phyloP scores from a whole-genome alignment of 176 grass and related monocot species.

The Avena sativa region DNA sequence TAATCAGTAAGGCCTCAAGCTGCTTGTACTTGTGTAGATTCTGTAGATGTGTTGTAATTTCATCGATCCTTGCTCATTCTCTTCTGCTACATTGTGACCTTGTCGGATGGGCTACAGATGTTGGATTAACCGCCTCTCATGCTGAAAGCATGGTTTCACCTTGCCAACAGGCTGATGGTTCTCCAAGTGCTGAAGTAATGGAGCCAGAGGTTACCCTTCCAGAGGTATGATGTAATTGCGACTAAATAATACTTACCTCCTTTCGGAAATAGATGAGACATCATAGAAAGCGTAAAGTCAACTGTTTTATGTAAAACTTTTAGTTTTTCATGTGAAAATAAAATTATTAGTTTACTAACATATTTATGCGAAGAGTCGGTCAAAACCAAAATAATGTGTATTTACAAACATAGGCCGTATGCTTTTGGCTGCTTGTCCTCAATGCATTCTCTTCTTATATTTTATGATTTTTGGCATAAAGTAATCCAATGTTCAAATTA shows the following conservation, averaged over 20 bases:
- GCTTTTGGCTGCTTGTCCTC: too few species aligned
- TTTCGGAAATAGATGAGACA: neutral
- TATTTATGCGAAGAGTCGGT: neutral
- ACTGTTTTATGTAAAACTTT: neutral
- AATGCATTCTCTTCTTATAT: constrained; percentile 21
- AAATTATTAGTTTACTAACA: constrained; percentile 4
- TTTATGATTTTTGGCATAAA: neutral
- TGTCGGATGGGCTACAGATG: neutral
- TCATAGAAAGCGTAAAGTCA: neutral
- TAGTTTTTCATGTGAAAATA: neutral
- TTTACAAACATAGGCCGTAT: neutral
- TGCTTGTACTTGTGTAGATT: neutral
- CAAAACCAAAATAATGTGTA: neutral
- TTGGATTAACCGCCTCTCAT: neutral
- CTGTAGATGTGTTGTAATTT: constrained; percentile 9
- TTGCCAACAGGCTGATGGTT: neutral
- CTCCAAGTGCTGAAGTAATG: constrained; percentile 13
- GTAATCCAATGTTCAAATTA: neutral
- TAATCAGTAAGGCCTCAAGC: constrained; percentile 21
- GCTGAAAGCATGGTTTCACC: constrained; percentile 22
- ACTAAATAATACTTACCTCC: neutral
- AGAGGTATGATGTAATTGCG: constrained; percentile 8
- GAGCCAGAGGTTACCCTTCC: constrained; percentile 27
- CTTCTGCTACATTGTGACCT: constrained; percentile 8
- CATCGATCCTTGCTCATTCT: constrained; percentile 5